Conservation (phyloP, 352 stramenopile species). For the Globisporangium solare region DNA sequence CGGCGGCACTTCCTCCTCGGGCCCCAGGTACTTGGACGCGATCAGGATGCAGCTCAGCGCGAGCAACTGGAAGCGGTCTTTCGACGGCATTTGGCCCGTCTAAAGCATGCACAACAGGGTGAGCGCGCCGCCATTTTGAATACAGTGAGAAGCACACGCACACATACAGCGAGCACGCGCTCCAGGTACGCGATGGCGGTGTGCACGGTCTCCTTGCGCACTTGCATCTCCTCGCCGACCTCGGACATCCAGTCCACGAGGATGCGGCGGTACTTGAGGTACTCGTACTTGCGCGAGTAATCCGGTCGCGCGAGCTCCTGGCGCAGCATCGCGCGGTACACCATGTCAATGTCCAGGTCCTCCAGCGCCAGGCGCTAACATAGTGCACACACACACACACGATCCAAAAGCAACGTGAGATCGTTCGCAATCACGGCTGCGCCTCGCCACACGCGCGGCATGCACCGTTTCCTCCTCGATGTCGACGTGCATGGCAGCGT, state of each 20-base stretch:
- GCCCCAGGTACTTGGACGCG: constrained; percentile 74
- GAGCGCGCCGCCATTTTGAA: neutral
- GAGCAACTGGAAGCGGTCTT: constrained; percentile 79
- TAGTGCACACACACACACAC: neutral
- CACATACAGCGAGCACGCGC: constrained; percentile 42
- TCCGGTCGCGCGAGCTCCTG: constrained; percentile 67
- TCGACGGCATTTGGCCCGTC: constrained; percentile 46
- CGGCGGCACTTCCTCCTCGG: constrained; percentile 74
- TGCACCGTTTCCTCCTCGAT: constrained; percentile 41
- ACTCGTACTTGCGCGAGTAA: constrained; percentile 72
- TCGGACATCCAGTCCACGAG: constrained; percentile 86
- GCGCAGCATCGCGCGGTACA: constrained; percentile 71
- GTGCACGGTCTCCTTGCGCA: constrained; percentile 80
- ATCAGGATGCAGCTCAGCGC: constrained; percentile 78
- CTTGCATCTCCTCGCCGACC: constrained; percentile 79
- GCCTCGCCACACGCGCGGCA: neutral
- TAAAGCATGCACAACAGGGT: neutral
- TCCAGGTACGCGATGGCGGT: constrained; percentile 81
- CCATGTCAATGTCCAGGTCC: constrained; percentile 66
- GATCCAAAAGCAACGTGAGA: neutral
- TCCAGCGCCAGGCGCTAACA: constrained; percentile 66
- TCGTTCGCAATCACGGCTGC: too few species aligned
- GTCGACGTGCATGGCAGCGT: constrained; percentile 37
- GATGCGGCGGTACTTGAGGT: constrained; percentile 79
- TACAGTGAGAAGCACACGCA: neutral